phyloP scores from a whole-genome alignment of 2,329 filamentous ascomycete genomes.

The Fusarium brachygibbosum region DNA sequence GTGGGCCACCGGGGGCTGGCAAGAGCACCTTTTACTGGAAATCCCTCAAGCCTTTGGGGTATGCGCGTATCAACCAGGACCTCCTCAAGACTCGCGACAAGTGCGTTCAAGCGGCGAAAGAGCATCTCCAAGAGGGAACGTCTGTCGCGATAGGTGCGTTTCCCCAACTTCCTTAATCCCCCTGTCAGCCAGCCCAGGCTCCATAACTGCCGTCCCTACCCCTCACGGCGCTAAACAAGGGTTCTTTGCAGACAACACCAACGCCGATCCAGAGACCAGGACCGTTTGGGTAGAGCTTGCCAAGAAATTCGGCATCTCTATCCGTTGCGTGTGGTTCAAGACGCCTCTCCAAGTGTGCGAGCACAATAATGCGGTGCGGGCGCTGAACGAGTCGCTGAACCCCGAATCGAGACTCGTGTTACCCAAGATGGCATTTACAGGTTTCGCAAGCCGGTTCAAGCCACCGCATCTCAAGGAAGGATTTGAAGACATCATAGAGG shows the following conservation, averaged over 20 bases:
- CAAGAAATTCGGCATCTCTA: conserved; percentile 75
- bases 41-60: conserved; percentile 81
- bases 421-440: conserved; percentile 83
- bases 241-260: conserved; percentile 84
- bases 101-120: conserved; percentile 78
- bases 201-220: conserved; percentile 21
- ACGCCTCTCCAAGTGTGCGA: conserved; percentile 77
- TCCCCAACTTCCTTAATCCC: conserved; percentile 20
- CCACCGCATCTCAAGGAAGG: conserved; percentile 81
- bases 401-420: conserved; percentile 82
- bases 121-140: conserved; percentile 72
- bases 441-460: conserved; percentile 79
- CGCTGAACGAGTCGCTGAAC: conserved; percentile 79
- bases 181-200: background rate
- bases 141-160: conserved; percentile 83
- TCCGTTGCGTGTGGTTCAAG: conserved; percentile 89
- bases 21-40: conserved; percentile 94
- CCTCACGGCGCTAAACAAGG: conserved; percentile 33
- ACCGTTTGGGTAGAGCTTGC: conserved; percentile 84
- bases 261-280: conserved; percentile 82
- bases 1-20: conserved; percentile 88
- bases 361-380: conserved; percentile 89
- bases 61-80: conserved; percentile 92
- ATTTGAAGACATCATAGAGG: conserved; percentile 81
- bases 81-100: conserved; percentile 79